Evolutionary conservation across 805 yeast species (phyloP).

Genomic region (Candida michaelii): DNA sequence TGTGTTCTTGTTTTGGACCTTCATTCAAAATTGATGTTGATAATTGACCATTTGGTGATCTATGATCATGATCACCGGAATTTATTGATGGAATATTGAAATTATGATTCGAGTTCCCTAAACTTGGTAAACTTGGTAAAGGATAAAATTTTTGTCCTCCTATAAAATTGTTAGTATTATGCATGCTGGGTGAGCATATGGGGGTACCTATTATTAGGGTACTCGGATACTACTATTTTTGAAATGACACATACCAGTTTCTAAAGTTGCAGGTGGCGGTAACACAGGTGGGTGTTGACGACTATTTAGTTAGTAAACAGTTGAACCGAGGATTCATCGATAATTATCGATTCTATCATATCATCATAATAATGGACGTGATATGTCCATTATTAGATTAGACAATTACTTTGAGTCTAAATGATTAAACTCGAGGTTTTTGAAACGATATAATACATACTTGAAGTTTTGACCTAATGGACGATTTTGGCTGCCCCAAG

Average conservation of each 20-base stretch:
- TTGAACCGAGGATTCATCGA: neutral
- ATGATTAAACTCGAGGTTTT: neutral
- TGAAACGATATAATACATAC: constrained; percentile 27
- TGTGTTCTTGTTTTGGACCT: neutral
- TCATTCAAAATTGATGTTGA: neutral
- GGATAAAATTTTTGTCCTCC: constrained; percentile 50
- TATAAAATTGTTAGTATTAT: constrained; percentile 24
- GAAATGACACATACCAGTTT: constrained; percentile 41
- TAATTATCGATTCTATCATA: neutral
- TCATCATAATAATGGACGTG: neutral
- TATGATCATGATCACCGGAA: constrained; percentile 16
- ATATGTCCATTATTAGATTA: neutral
- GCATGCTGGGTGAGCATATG: neutral
- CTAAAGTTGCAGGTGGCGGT: constrained; percentile 59
- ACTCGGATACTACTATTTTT: too few relatives aligned
- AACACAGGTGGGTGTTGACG: constrained; percentile 61
- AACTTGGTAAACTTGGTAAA: constrained; percentile 51
- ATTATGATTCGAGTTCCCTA: constrained; percentile 44
- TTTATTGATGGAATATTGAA: constrained; percentile 51
- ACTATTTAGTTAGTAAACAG: constrained; percentile 36
- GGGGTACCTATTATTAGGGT: too few relatives aligned
- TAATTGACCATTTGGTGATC: constrained; percentile 6
- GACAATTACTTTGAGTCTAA: too few relatives aligned
- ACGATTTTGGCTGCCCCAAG: constrained; percentile 43
- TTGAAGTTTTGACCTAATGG: constrained; percentile 44